phyloP scores from a whole-genome alignment of 768 basidiomycete genomes.

The Suillus occidentalis region DNA sequence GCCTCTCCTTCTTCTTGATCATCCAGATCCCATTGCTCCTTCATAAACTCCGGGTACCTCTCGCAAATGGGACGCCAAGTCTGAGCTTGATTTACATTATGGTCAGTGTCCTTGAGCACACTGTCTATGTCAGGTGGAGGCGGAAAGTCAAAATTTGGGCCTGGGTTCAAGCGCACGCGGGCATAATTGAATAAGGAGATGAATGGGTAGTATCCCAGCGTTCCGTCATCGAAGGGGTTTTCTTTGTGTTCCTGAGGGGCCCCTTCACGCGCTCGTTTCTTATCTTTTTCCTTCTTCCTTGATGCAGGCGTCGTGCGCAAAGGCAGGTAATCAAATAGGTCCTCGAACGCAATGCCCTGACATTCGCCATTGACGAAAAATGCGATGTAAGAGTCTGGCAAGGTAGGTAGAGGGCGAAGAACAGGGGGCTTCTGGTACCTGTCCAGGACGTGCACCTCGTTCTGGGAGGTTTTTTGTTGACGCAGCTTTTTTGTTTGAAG shows the following conservation, averaged over 20 bases:
- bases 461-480: conserved; percentile 71
- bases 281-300: conserved; percentile 52
- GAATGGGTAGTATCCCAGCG: conserved; percentile 93
- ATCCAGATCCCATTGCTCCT: conserved; percentile 79
- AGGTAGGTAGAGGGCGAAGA: conserved; percentile 67
- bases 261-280: conserved; percentile 61
- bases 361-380: conserved; percentile 93
- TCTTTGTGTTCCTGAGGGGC: conserved; percentile 71
- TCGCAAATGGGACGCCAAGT: conserved; percentile 83
- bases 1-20: conserved; percentile 75
- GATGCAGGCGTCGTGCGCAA: conserved; percentile 63
- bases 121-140: conserved; percentile 80
- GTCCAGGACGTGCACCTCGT: conserved; percentile 40
- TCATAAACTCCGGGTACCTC: conserved; percentile 82
- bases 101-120: conserved; percentile 42
- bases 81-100: conserved; percentile 29
- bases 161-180: conserved; percentile 80
- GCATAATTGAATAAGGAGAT: conserved; percentile 92
- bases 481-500: conserved; percentile 60
- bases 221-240: conserved; percentile 91
- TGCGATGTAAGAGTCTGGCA: conserved; percentile 71
- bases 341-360: conserved; percentile 80
- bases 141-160: conserved; percentile 80
- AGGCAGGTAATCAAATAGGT: conserved; percentile 88
- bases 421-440: conserved; percentile 33